Percentiles rank a stretch among this genome's conserved stretches.
Evolutionary conservation across 2,329 filamentous ascomycete genomes (phyloP).

Genomic region (Colletotrichum brevisporum): DNA sequence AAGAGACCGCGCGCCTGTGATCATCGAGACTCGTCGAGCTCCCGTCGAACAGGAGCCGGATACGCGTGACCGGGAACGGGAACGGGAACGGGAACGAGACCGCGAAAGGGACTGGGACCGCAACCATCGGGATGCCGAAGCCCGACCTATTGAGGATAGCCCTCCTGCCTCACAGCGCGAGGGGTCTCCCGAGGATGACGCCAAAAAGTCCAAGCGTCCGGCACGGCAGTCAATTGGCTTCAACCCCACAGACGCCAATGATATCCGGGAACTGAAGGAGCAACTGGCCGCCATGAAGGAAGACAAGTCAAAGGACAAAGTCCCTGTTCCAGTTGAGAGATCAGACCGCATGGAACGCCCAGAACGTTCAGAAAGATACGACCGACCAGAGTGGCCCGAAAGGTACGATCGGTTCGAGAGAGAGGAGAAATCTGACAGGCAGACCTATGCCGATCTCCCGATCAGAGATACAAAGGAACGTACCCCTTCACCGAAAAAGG

Average conservation of each 20-base stretch:
- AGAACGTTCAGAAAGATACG: conserved; percentile 24
- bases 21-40: conserved; percentile 41
- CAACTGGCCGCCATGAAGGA: conserved; percentile 61
- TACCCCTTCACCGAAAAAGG: conserved; percentile 35
- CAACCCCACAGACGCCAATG: conserved; percentile 66
- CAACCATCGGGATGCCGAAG: conserved; percentile 56
- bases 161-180: conserved; percentile 52
- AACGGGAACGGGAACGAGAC: conserved; percentile 31
- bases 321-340: conserved; percentile 34
- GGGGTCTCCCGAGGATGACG: conserved; percentile 58
- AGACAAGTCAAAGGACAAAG: conserved; percentile 31
- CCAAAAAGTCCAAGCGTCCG: conserved; percentile 55
- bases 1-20: conserved; percentile 39
- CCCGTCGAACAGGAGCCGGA: conserved; percentile 41
- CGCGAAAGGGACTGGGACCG: conserved; percentile 46
- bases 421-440: conserved; percentile 26
- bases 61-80: conserved; percentile 41
- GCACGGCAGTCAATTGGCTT: conserved; percentile 59
- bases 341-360: conserved; percentile 26
- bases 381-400: conserved; percentile 23
- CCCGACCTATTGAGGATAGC: conserved; percentile 53
- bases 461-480: conserved; percentile 31
- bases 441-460: conserved; percentile 36
- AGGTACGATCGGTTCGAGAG: conserved; percentile 13
- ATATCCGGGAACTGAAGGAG: conserved; percentile 64